phyloP scores from a whole-genome alignment of 73 alveolate genomes.

The Paraurostyla sp. region DNA sequence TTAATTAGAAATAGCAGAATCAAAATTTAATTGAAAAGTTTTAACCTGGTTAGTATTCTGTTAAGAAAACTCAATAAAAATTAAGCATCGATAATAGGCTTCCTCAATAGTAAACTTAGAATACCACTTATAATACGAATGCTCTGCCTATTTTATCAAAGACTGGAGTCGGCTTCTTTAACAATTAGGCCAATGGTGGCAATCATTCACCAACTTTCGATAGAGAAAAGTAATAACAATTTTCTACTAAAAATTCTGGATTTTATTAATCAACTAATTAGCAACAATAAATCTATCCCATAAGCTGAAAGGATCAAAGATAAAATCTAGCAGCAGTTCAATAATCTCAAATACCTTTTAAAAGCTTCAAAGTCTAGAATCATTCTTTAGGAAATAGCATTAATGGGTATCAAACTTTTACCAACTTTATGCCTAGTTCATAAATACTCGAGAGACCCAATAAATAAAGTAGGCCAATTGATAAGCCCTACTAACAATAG shows the following conservation, averaged over 20 bases:
- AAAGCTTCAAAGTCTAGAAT: too few relatives aligned
- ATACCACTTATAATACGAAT: not conserved
- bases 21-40: not conserved
- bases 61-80: not conserved
- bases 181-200: not conserved
- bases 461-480: too few relatives aligned
- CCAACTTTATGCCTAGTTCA: not conserved
- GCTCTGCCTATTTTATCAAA: constrained; percentile 20
- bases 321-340: too few relatives aligned
- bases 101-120: not conserved
- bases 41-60: not conserved
- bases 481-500: too few relatives aligned
- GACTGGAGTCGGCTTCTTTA: constrained; percentile 24
- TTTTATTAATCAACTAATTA: not conserved
- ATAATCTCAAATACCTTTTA: too few relatives aligned
- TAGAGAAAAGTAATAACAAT: not conserved
- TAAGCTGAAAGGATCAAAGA: constrained; percentile 9
- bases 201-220: not conserved
- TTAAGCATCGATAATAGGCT: not conserved
- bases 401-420: constrained; percentile 4
- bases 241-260: not conserved
- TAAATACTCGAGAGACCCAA: too few relatives aligned
- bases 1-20: not conserved
- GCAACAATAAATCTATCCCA: not conserved
- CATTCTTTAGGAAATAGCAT: not conserved